These are phyloP conservation scores for Gliomastix tumulicola DNA, from an alignment of 2,329 filamentous ascomycete genomes.

Conservation along the genomic window DNA sequence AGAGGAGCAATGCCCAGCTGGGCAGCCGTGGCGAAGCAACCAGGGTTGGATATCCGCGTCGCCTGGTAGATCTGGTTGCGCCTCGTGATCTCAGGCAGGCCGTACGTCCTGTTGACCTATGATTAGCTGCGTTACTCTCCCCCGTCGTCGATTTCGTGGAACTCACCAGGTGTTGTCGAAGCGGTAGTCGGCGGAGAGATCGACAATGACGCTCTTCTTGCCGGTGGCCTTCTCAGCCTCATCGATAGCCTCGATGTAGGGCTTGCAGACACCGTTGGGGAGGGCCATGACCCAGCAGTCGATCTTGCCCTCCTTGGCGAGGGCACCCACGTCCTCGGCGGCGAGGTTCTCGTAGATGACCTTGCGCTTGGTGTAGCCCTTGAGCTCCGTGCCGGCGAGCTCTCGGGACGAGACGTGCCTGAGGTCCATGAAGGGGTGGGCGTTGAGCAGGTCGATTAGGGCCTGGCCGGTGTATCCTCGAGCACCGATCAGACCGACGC, in stretches of 20 bases:
- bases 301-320: slow-evolving; percentile 78
- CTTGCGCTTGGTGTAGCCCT: slow-evolving; percentile 86
- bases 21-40: slow-evolving; percentile 90
- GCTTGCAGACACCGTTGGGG: slow-evolving; percentile 90
- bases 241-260: slow-evolving; percentile 84
- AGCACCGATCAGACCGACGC: slow-evolving; percentile 81
- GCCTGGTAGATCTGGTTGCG: slow-evolving; percentile 70
- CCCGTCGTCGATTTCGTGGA: not conserved
- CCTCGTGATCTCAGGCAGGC: slow-evolving; percentile 77
- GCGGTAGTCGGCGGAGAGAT: slow-evolving; percentile 94
- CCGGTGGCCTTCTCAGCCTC: slow-evolving; percentile 49
- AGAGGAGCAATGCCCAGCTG: slow-evolving; percentile 78
- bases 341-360: slow-evolving; percentile 89
- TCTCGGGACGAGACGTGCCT: slow-evolving; percentile 90
- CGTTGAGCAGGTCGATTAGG: slow-evolving; percentile 78
- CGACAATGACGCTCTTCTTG: slow-evolving; percentile 71
- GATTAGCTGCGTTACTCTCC: not conserved
- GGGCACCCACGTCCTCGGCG: slow-evolving; percentile 76
- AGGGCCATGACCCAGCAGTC: slow-evolving; percentile 98
- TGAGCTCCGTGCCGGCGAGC: slow-evolving; percentile 75
- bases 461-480: slow-evolving; percentile 93
- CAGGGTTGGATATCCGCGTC: slow-evolving; percentile 82
- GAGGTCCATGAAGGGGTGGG: slow-evolving; percentile 84
- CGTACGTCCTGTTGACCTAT: slow-evolving; percentile 57
- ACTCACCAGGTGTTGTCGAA: slow-evolving; percentile 56